A percentile compares a stretch with the other conserved stretches of the same genome.
These are phyloP conservation scores for Fusarium cyanostomum DNA, from an alignment of 2,329 filamentous ascomycete species.

Conservation along the genomic window DNA sequence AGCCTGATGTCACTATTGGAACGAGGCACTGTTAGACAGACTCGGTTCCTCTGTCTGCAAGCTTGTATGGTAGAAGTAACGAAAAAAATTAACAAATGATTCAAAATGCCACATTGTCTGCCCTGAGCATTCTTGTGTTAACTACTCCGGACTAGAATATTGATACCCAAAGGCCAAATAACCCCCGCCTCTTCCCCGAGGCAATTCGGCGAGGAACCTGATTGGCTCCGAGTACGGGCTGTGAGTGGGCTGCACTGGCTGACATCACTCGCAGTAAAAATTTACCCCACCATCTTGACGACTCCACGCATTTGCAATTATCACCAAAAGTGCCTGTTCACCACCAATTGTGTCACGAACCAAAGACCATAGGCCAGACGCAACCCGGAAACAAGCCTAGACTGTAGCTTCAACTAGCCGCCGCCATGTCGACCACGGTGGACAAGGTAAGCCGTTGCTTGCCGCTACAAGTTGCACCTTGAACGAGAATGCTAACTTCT, in stretches of 20 bases:
- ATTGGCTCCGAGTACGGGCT: slow-evolving; percentile 11
- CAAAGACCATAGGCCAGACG: slow-evolving; percentile 30
- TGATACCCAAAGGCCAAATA: slow-evolving; percentile 6
- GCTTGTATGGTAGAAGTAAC: slow-evolving; percentile 23
- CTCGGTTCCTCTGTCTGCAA: slow-evolving; percentile 9
- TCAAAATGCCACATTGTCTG: not conserved
- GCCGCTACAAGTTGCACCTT: not conserved
- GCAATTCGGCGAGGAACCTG: slow-evolving; percentile 1
- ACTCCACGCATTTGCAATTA: slow-evolving; percentile 38
- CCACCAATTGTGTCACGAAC: slow-evolving; percentile 30
- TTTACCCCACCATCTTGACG: slow-evolving; percentile 52
- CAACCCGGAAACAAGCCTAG: slow-evolving; percentile 13
- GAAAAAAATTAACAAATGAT: slow-evolving; percentile 16
- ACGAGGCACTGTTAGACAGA: slow-evolving; percentile 5
- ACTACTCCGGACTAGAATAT: too few species aligned
- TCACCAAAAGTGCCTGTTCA: slow-evolving; percentile 35
- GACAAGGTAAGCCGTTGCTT: slow-evolving; percentile 76
- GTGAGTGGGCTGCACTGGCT: slow-evolving; percentile 26
- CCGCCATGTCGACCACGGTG: slow-evolving; percentile 93
- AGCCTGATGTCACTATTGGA: slow-evolving; percentile 12
- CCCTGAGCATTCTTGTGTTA: not conserved
- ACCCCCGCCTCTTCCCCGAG: too few species aligned
- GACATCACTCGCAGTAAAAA: slow-evolving; percentile 51
- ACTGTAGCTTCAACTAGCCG: slow-evolving; percentile 29
- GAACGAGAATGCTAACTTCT: slow-evolving; percentile 48